These are phyloP conservation scores for Phoma sp. DNA, from an alignment of 2,329 filamentous ascomycete genomes.

Conservation along the genomic window DNA sequence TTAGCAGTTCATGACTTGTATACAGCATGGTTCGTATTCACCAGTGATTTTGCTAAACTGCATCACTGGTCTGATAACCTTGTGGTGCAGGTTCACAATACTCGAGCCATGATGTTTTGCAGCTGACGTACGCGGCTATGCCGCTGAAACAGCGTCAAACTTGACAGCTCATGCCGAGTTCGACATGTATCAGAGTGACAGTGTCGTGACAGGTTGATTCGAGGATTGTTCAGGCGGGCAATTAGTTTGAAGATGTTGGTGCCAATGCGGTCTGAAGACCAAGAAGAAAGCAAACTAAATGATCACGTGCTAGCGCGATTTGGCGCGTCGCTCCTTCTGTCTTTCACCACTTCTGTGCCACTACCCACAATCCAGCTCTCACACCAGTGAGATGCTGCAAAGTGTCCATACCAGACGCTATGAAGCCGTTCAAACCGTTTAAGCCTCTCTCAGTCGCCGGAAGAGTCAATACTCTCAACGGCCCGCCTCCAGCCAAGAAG, in stretches of 20 bases:
- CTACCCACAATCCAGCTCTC: background rate
- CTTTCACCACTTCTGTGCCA: background rate
- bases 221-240: background rate
- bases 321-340: background rate
- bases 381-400: constrained; percentile 1
- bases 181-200: background rate
- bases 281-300: background rate
- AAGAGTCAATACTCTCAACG: constrained; percentile 25
- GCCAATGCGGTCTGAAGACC: background rate
- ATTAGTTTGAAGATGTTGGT: background rate
- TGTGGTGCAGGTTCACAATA: background rate
- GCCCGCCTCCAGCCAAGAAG: constrained; percentile 51
- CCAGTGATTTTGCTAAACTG: background rate
- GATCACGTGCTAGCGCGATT: constrained; percentile 8
- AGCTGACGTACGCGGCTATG: background rate
- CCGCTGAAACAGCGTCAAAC: constrained; percentile 14
- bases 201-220: background rate
- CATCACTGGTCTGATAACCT: too few relatives aligned
- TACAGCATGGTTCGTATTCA: background rate
- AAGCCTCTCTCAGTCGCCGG: constrained; percentile 42
- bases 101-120: background rate
- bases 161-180: constrained; percentile 8
- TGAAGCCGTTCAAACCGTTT: constrained; percentile 40
- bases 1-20: background rate
- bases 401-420: background rate